Evolutionary conservation across 495 filamentous ascomycete genomes (phyloP).

Genomic region (Podospora pseudocomata): DNA sequence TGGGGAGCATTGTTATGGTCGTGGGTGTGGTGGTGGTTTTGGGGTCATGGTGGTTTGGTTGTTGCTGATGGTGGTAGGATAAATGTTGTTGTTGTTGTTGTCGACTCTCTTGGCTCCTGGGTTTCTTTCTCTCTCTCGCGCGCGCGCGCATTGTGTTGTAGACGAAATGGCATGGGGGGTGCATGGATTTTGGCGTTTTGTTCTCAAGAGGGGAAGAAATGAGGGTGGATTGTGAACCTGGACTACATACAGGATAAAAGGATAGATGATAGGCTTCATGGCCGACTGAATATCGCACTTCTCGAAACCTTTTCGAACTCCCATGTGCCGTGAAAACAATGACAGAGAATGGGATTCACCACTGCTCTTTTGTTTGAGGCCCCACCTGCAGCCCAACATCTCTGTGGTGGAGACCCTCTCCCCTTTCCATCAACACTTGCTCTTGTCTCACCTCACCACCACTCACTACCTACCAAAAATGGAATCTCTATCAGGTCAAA

Average conservation of each 20-base stretch:
- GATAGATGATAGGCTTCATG: neutral
- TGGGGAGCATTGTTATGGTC: neutral
- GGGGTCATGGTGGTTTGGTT: neutral
- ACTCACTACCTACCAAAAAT: neutral
- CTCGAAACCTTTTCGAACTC: neutral
- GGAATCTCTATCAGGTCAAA: neutral
- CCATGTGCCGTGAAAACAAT: too few relatives aligned
- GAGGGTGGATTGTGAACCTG: neutral
- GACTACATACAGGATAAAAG: neutral
- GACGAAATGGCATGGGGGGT: neutral
- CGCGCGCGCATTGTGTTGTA: neutral
- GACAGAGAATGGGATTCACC: too few relatives aligned
- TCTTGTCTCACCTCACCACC: neutral
- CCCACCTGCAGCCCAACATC: too few relatives aligned
- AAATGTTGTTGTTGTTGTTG: neutral
- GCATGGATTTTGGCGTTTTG: neutral
- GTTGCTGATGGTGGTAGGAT: neutral
- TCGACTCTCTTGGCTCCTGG: neutral
- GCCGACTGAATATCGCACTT: neutral
- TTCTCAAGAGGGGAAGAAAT: neutral
- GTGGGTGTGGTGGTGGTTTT: too few relatives aligned
- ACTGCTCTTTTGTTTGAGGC: too few relatives aligned
- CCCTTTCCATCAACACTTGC: too few relatives aligned
- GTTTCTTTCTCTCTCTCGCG: neutral
- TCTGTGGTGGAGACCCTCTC: too few relatives aligned